These are phyloP conservation scores for Cenchrus fungigraminus DNA, from an alignment of 176 grass and related monocot genomes.

Conservation along the genomic window DNA sequence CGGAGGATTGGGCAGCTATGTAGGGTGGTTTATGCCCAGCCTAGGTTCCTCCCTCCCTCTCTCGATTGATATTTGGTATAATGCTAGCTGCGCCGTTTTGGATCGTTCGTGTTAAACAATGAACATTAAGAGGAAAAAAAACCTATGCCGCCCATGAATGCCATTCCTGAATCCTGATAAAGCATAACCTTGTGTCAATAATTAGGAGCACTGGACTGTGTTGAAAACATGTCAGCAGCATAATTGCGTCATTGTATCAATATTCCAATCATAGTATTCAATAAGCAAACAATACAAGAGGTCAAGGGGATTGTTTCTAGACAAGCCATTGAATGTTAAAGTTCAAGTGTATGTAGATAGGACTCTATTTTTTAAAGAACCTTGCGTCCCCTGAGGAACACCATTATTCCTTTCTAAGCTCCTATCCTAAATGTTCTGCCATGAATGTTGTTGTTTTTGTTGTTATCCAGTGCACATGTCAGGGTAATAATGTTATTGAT, in stretches of 20 bases:
- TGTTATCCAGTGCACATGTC: not conserved
- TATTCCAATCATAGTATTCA: not conserved
- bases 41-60: slow-evolving; percentile 4
- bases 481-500: not conserved
- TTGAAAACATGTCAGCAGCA: not conserved
- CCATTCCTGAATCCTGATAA: not conserved
- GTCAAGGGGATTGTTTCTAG: not conserved
- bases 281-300: not conserved
- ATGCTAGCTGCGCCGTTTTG: not conserved
- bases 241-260: not conserved
- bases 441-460: not conserved
- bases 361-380: not conserved
- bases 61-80: not conserved
- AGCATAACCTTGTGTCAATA: not conserved
- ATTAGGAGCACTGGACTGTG: not conserved
- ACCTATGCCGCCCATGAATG: not conserved
- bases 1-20: not conserved
- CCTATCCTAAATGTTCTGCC: not conserved
- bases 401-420: not conserved
- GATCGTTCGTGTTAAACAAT: not conserved
- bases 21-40: not conserved
- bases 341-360: not conserved
- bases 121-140: not conserved
- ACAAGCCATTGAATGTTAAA: not conserved
- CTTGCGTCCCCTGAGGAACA: not conserved